phyloP scores from a whole-genome alignment of 768 basidiomycete species.

The Coprinellus micaceus region DNA sequence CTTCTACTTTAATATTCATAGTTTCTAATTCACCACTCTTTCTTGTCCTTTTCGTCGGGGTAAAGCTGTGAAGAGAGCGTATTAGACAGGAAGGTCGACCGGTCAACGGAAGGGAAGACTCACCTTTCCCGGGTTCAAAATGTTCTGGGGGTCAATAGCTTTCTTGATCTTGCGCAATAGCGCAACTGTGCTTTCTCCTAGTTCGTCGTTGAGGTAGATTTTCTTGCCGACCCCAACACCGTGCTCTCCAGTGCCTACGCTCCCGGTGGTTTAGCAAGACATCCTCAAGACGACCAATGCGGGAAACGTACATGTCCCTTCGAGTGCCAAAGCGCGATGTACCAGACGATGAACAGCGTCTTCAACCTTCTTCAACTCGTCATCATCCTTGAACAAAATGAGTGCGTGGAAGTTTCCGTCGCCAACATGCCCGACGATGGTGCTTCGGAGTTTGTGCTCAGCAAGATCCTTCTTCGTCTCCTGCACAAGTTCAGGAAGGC shows the following conservation, averaged over 20 bases:
- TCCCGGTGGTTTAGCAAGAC: not conserved
- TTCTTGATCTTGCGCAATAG: conserved; percentile 85
- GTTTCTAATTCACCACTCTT: not conserved
- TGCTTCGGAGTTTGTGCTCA: conserved; percentile 52
- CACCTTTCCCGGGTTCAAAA: conserved; percentile 86
- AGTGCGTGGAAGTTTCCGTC: conserved; percentile 62
- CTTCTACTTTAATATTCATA: not conserved
- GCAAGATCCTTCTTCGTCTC: conserved; percentile 79
- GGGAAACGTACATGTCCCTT: conserved; percentile 64
- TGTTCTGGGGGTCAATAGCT: conserved; percentile 71
- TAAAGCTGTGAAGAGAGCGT: conserved; percentile 24
- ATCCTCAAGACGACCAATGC: not conserved
- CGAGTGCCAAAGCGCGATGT: conserved; percentile 65
- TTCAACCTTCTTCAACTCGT: conserved; percentile 51
- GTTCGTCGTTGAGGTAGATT: conserved; percentile 76
- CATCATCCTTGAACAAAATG: conserved; percentile 55
- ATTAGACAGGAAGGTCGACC: not conserved
- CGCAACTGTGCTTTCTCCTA: conserved; percentile 77
- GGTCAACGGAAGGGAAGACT: not conserved
- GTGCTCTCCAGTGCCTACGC: conserved; percentile 77
- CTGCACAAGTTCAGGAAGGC: conserved; percentile 63
- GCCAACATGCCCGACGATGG: conserved; percentile 79
- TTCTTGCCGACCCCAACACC: conserved; percentile 87
- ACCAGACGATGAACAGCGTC: conserved; percentile 69
- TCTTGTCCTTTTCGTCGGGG: conserved; percentile 22